phyloP scores from a whole-genome alignment of 306 rosid genomes.

The Betula pendula region DNA sequence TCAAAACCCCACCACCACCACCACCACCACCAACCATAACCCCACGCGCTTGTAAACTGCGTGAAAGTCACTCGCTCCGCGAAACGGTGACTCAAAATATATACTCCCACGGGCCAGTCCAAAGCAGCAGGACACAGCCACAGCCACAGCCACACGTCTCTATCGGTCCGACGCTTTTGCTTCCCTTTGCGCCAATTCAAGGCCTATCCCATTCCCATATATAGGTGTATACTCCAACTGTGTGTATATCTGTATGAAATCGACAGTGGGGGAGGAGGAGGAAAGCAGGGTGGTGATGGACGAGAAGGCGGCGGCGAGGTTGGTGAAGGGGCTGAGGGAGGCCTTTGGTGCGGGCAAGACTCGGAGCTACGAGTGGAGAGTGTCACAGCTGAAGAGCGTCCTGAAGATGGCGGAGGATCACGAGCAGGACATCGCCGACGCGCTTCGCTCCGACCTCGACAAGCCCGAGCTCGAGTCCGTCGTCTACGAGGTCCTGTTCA shows the following conservation, averaged over 20 bases:
- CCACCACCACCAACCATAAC: too few relatives aligned
- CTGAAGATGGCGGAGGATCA: slow-evolving; percentile 19
- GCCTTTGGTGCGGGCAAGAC: slow-evolving; percentile 28
- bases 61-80: too few relatives aligned
- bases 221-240: background rate
- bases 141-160: too few relatives aligned
- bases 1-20: too few relatives aligned
- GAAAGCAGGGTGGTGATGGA: background rate
- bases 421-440: slow-evolving; percentile 29
- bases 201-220: too few relatives aligned
- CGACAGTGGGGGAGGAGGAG: background rate
- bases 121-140: too few relatives aligned
- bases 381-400: slow-evolving; percentile 31
- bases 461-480: slow-evolving; percentile 50
- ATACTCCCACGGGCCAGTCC: too few relatives aligned
- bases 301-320: slow-evolving; percentile 18
- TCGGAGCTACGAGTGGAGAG: slow-evolving; percentile 43
- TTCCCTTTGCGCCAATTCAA: too few relatives aligned
- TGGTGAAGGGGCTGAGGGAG: slow-evolving; percentile 31
- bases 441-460: slow-evolving; percentile 40
- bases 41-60: too few relatives aligned
- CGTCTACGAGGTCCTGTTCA: slow-evolving; percentile 39
- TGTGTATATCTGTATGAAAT: background rate
- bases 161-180: too few relatives aligned
- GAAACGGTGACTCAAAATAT: too few relatives aligned